Evolutionary conservation across 2,329 filamentous ascomycete species (phyloP).

Genomic region (Coniochaeta sp.): DNA sequence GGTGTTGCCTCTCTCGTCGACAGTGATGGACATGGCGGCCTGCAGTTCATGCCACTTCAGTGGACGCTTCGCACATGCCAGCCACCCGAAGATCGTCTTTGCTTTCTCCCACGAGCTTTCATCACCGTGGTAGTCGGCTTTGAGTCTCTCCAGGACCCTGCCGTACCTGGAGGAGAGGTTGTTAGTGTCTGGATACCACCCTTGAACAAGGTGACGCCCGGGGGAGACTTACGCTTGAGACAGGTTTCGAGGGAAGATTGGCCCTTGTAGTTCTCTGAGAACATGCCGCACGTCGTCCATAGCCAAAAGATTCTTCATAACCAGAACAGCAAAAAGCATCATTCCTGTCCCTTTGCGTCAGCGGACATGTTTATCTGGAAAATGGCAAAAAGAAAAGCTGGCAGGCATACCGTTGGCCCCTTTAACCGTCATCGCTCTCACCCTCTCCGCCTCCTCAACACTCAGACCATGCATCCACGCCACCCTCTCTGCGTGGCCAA

Average conservation of each 20-base stretch:
- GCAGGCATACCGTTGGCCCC: background rate
- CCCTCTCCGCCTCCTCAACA: background rate
- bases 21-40: slow-evolving; percentile 19
- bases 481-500: no score
- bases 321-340: slow-evolving; percentile 24
- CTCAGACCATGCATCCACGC: no score
- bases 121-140: background rate
- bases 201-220: no score
- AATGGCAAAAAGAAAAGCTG: no score
- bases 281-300: slow-evolving; percentile 11
- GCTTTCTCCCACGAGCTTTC: slow-evolving; percentile 16
- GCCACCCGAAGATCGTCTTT: slow-evolving; percentile 28
- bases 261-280: slow-evolving; percentile 11
- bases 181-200: background rate
- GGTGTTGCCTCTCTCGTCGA: slow-evolving; percentile 2
- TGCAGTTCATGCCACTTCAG: slow-evolving; percentile 34
- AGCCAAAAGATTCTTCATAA: slow-evolving; percentile 18
- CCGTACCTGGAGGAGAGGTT: slow-evolving; percentile 20
- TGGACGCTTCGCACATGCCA: slow-evolving; percentile 30
- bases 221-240: slow-evolving; percentile 8
- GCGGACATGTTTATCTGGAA: no score
- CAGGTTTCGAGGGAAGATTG: slow-evolving; percentile 11
- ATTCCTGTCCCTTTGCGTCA: slow-evolving; percentile 14
- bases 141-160: slow-evolving; percentile 9
- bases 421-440: background rate